phyloP scores from a whole-genome alignment of 1,284 basidiomycete species.

The Crepidotus sp. region DNA sequence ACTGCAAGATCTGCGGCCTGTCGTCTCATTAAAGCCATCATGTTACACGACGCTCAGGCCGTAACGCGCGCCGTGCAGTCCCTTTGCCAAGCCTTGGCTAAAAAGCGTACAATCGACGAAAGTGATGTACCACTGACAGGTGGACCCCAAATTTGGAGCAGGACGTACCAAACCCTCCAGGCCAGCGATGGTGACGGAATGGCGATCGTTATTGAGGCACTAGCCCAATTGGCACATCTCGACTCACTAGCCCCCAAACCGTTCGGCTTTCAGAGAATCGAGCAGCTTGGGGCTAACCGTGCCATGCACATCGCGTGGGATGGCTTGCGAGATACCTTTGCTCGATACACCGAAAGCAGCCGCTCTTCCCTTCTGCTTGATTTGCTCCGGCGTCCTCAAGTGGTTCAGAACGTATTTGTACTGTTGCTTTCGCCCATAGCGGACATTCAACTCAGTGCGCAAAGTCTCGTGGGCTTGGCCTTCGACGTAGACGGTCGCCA shows the following conservation, averaged over 20 bases:
- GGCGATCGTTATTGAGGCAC: constrained; percentile 44
- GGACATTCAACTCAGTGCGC: constrained; percentile 62
- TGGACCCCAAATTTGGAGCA: constrained; percentile 60
- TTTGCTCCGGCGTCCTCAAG: constrained; percentile 42
- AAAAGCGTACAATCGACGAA: constrained; percentile 18
- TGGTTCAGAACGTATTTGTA: constrained; percentile 49
- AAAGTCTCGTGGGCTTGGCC: constrained; percentile 69
- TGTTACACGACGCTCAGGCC: constrained; percentile 27
- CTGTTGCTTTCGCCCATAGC: constrained; percentile 78
- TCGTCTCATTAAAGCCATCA: constrained; percentile 31
- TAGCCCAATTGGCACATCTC: constrained; percentile 56
- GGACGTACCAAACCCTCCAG: constrained; percentile 51
- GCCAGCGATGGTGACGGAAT: constrained; percentile 51
- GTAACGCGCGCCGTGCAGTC: constrained; percentile 7
- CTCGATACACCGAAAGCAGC: constrained; percentile 51
- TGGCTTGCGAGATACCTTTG: constrained; percentile 56
- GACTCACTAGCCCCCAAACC: constrained; percentile 49
- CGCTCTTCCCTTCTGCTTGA: constrained; percentile 39
- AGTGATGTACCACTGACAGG: constrained; percentile 28
- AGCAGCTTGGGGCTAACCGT: constrained; percentile 48
- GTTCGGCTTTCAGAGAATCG: constrained; percentile 29
- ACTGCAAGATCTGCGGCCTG: constrained; percentile 38
- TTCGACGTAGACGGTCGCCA: constrained; percentile 80
- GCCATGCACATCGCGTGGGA: constrained; percentile 47
- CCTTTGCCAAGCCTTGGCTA: constrained; percentile 8